phyloP scores from a whole-genome alignment of 495 filamentous ascomycete genomes.

The Talaromyces wortmannii region DNA sequence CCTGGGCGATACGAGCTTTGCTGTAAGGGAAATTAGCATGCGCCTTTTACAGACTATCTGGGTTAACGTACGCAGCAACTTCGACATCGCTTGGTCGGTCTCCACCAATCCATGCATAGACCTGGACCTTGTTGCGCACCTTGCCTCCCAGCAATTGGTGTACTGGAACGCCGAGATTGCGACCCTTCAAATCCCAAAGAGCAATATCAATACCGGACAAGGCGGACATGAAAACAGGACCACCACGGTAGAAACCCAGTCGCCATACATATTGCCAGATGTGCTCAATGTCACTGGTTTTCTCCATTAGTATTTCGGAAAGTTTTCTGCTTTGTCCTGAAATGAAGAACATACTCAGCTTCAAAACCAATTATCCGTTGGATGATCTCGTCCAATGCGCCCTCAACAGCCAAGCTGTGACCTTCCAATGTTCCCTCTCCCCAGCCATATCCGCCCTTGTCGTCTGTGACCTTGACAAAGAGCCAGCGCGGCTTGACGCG shows the following conservation, averaged over 20 bases:
- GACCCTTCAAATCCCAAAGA: constrained; percentile 70
- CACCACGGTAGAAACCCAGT: constrained; percentile 72
- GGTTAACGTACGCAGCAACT: constrained; percentile 45
- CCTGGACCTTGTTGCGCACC: constrained; percentile 64
- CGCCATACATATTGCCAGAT: constrained; percentile 72
- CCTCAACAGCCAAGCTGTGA: constrained; percentile 69
- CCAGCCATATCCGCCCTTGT: constrained; percentile 61
- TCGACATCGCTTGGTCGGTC: constrained; percentile 70
- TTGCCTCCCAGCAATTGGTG: constrained; percentile 72
- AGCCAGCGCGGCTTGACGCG: constrained; percentile 70
- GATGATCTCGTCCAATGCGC: constrained; percentile 61
- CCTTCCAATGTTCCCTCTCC: constrained; percentile 74
- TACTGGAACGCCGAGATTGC: constrained; percentile 58
- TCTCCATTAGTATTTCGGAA: not conserved
- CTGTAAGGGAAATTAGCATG: constrained; percentile 13
- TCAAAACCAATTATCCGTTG: constrained; percentile 60
- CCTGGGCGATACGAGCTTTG: constrained; percentile 58
- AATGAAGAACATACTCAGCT: constrained; percentile 50
- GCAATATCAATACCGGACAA: constrained; percentile 77
- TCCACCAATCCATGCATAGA: constrained; percentile 85
- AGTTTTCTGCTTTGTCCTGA: not conserved
- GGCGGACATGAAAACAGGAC: constrained; percentile 78
- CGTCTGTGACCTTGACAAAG: constrained; percentile 70
- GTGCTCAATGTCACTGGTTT: constrained; percentile 68
- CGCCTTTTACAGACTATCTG: not conserved